These are phyloP conservation scores for Apiotrichum laibachii DNA, from an alignment of 1,284 basidiomycete species.

Conservation along the genomic window DNA sequence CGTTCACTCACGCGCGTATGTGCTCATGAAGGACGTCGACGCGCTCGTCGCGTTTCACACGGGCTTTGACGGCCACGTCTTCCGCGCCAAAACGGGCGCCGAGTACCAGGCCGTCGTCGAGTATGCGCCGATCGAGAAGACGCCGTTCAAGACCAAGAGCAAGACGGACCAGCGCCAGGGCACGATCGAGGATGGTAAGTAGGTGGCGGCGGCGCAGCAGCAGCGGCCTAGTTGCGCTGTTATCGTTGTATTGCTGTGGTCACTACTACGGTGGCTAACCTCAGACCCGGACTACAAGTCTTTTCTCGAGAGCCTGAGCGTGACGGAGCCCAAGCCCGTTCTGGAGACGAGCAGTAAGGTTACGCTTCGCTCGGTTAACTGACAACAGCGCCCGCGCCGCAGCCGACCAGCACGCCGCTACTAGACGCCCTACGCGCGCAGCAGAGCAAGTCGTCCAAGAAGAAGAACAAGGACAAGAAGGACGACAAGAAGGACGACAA, in stretches of 20 bases:
- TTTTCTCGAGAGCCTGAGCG: conserved; percentile 63
- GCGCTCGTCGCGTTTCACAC: conserved; percentile 71
- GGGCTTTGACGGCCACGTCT: conserved; percentile 87
- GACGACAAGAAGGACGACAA: conserved; percentile 6
- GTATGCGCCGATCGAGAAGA: conserved; percentile 87
- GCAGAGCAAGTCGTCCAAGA: conserved; percentile 16
- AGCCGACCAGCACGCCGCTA: conserved; percentile 74
- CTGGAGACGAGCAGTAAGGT: conserved; percentile 63
- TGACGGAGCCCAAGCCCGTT: conserved; percentile 53
- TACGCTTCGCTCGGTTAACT: background rate
- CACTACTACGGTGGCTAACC: conserved; percentile 9
- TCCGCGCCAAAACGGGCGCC: conserved; percentile 84
- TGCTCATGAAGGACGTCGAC: conserved; percentile 76
- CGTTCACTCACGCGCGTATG: conserved; percentile 82
- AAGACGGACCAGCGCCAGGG: conserved; percentile 48
- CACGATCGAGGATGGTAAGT: conserved; percentile 45
- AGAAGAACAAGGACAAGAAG: conserved; percentile 4
- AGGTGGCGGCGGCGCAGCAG: too few relatives aligned
- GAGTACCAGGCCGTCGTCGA: conserved; percentile 87
- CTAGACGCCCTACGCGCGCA: conserved; percentile 74
- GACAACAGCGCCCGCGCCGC: conserved; percentile 22
- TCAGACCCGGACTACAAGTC: conserved; percentile 76
- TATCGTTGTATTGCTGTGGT: too few relatives aligned
- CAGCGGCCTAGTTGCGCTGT: too few relatives aligned
- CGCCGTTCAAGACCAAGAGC: conserved; percentile 36